Evolutionary conservation across 2,329 filamentous ascomycete species (phyloP).

Genomic region (Aureobasidium musti): DNA sequence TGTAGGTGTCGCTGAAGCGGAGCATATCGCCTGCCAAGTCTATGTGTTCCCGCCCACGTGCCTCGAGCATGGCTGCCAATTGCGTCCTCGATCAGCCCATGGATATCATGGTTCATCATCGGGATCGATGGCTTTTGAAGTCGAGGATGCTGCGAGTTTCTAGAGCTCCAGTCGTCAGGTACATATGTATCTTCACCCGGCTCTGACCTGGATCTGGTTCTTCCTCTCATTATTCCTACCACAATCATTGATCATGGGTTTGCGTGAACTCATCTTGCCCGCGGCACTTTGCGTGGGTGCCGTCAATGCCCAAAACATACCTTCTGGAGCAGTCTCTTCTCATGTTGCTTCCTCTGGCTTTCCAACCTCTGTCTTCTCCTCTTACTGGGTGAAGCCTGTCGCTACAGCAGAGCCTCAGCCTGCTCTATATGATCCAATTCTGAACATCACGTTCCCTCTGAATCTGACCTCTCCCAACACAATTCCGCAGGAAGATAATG

Average conservation of each 20-base stretch:
- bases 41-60: constrained; percentile 16
- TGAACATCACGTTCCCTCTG: constrained; percentile 54
- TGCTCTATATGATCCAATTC: constrained; percentile 55
- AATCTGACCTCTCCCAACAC: constrained; percentile 58
- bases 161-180: background rate
- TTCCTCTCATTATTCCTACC: constrained; percentile 10
- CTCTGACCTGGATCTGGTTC: background rate
- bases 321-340: constrained; percentile 34
- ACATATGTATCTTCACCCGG: constrained; percentile 13
- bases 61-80: constrained; percentile 13
- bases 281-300: background rate
- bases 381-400: constrained; percentile 51
- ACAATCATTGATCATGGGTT: constrained; percentile 18
- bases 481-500: constrained; percentile 52
- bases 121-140: constrained; percentile 10
- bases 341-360: constrained; percentile 52
- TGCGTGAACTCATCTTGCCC: constrained; percentile 7
- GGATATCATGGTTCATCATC: background rate
- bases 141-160: background rate
- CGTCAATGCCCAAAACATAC: constrained; percentile 24
- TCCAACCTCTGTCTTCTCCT: constrained; percentile 54
- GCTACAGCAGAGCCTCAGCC: constrained; percentile 57
- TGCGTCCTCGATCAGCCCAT: background rate
- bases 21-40: constrained; percentile 4
- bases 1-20: constrained; percentile 8